Percentiles rank a stretch among this genome's conserved stretches.
These are phyloP conservation scores for Fusarium tuaranense DNA, from an alignment of 2,329 filamentous ascomycete species.

Conservation along the genomic window DNA sequence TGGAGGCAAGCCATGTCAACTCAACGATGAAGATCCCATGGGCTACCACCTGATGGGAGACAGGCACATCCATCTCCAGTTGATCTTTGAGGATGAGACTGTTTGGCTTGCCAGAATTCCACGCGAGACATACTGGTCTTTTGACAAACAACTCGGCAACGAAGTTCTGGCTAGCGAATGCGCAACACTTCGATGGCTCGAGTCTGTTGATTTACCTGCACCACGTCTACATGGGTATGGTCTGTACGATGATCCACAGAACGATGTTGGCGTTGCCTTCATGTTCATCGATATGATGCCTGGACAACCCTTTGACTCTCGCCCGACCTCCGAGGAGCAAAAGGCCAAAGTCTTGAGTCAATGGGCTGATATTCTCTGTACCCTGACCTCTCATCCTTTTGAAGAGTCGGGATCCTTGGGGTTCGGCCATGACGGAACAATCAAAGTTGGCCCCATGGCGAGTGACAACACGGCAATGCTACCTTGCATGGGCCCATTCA, in stretches of 20 bases:
- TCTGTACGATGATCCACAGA: slow-evolving; percentile 32
- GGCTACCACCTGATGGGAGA: slow-evolving; percentile 12
- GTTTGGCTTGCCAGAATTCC: slow-evolving; percentile 20
- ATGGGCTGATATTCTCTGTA: not conserved
- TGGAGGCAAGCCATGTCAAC: slow-evolving; percentile 23
- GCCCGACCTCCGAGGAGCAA: slow-evolving; percentile 31
- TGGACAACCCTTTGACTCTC: slow-evolving; percentile 34
- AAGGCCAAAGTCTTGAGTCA: slow-evolving; percentile 24
- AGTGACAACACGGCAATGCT: slow-evolving; percentile 21
- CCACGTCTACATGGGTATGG: slow-evolving; percentile 39
- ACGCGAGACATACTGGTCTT: slow-evolving; percentile 16
- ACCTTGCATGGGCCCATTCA: slow-evolving; percentile 24
- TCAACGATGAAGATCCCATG: slow-evolving; percentile 18
- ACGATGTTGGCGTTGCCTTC: slow-evolving; percentile 42
- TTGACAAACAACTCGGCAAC: slow-evolving; percentile 9
- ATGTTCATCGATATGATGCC: slow-evolving; percentile 43
- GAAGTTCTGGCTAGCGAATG: slow-evolving; percentile 21
- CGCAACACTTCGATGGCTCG: slow-evolving; percentile 29
- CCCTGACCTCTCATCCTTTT: slow-evolving; percentile 3
- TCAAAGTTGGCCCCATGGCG: slow-evolving; percentile 16
- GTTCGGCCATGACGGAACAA: slow-evolving; percentile 4
- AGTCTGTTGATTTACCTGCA: slow-evolving; percentile 42
- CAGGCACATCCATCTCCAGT: slow-evolving; percentile 21
- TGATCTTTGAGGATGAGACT: slow-evolving; percentile 20
- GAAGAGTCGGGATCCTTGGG: slow-evolving; percentile 9